These are phyloP conservation scores for Madurella fahalii DNA, from an alignment of 2,329 filamentous ascomycete species.

Conservation along the genomic window DNA sequence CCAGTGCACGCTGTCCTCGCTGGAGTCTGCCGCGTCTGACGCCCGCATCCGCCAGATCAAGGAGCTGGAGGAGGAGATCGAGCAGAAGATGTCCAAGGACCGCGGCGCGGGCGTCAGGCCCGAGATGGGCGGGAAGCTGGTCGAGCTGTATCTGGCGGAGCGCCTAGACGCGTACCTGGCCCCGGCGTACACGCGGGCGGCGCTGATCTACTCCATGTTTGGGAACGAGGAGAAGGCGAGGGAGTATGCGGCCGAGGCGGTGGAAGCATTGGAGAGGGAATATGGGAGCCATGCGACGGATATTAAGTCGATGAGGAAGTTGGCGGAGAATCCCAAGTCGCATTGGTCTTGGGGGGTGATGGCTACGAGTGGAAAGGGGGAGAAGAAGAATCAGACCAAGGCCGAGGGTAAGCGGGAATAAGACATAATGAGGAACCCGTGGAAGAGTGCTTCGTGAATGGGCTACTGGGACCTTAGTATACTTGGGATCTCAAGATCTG, in stretches of 20 bases:
- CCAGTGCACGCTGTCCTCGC: conserved; percentile 27
- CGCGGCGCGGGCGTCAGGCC: conserved; percentile 17
- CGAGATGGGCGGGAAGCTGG: conserved; percentile 29
- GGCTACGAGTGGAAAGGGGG: not conserved
- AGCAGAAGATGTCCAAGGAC: conserved; percentile 17
- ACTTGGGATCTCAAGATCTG: too few species aligned
- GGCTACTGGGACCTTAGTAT: too few species aligned
- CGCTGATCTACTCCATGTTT: conserved; percentile 37
- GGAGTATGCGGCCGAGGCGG: conserved; percentile 32
- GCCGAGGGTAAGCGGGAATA: not conserved
- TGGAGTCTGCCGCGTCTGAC: conserved; percentile 30
- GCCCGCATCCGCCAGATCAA: conserved; percentile 29
- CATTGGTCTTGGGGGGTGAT: conserved; percentile 34
- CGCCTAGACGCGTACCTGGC: conserved; percentile 32
- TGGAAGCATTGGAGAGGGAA: conserved; percentile 32
- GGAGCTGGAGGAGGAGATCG: conserved; percentile 28
- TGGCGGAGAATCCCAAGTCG: conserved; percentile 30
- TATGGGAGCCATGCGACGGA: conserved; percentile 29
- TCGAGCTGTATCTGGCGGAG: conserved; percentile 33
- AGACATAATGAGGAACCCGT: not conserved
- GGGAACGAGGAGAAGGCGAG: conserved; percentile 31
- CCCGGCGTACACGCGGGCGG: conserved; percentile 35
- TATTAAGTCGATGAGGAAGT: conserved; percentile 29
- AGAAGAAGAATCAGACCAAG: not conserved
- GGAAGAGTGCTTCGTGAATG: too few species aligned